Evolutionary conservation across 2,329 filamentous ascomycete genomes (phyloP).

Genomic region (Thielaviopsis populi): DNA sequence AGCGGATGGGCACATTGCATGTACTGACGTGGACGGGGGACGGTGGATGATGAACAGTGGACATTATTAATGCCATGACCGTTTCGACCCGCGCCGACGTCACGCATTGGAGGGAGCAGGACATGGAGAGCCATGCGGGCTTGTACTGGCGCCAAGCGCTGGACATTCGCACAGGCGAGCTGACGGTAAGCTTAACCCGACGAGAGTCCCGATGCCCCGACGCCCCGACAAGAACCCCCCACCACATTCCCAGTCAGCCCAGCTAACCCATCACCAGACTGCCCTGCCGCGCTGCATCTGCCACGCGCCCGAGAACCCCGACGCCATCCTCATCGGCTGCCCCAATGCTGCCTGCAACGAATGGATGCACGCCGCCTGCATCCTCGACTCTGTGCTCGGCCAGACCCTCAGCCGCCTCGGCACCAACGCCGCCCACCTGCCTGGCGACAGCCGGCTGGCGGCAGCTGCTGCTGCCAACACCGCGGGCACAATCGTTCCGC

Average conservation of each 20-base stretch:
- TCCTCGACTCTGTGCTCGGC: slow-evolving; percentile 40
- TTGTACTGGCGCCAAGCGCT: slow-evolving; percentile 52
- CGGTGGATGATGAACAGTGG: slow-evolving; percentile 46
- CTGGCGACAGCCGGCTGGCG: not conserved
- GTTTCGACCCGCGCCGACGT: slow-evolving; percentile 48
- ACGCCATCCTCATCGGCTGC: slow-evolving; percentile 45
- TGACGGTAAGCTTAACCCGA: slow-evolving; percentile 36
- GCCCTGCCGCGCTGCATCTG: slow-evolving; percentile 44
- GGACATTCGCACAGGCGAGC: slow-evolving; percentile 39
- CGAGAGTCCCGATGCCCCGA: not conserved
- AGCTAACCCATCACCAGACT: slow-evolving; percentile 17
- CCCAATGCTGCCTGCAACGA: slow-evolving; percentile 37
- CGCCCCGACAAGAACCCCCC: too few species aligned
- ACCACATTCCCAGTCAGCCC: too few species aligned
- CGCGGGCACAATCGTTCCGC: not conserved
- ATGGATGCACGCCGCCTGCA: slow-evolving; percentile 50
- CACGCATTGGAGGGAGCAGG: slow-evolving; percentile 53
- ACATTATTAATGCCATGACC: slow-evolving; percentile 58
- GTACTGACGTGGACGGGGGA: too few species aligned
- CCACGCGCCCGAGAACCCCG: slow-evolving; percentile 44
- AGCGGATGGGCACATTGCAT: too few species aligned
- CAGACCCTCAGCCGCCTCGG: slow-evolving; percentile 37
- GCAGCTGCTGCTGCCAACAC: not conserved
- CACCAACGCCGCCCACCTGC: slow-evolving; percentile 32
- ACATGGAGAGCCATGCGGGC: slow-evolving; percentile 44